phyloP scores from a whole-genome alignment of 2,329 filamentous ascomycete species.

The Stachybotrys echinatus region DNA sequence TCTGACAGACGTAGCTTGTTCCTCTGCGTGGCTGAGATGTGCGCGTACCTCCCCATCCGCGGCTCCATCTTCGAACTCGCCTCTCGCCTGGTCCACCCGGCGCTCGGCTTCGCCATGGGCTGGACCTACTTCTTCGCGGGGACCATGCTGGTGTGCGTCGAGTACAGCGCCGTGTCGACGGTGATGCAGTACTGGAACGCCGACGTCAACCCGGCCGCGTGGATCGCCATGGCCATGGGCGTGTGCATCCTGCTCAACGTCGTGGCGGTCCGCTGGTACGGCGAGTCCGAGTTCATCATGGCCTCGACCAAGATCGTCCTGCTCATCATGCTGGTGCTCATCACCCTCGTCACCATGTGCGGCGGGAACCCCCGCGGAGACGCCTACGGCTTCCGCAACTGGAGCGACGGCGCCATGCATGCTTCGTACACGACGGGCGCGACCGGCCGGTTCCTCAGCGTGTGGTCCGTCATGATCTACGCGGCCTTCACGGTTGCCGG shows the following conservation, averaged over 20 bases:
- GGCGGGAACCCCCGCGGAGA: constrained; percentile 60
- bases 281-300: constrained; percentile 46
- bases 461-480: constrained; percentile 50
- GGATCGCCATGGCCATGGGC: constrained; percentile 41
- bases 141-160: constrained; percentile 38
- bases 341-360: constrained; percentile 64
- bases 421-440: constrained; percentile 35
- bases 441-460: constrained; percentile 59
- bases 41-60: constrained; percentile 48
- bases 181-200: constrained; percentile 39
- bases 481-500: constrained; percentile 65
- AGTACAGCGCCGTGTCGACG: constrained; percentile 38
- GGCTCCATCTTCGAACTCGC: constrained; percentile 51
- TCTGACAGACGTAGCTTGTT: too few species aligned
- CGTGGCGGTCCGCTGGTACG: constrained; percentile 38
- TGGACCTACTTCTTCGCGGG: constrained; percentile 47
- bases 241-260: constrained; percentile 42
- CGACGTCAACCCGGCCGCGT: constrained; percentile 39
- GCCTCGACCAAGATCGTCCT: constrained; percentile 47
- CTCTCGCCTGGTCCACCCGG: constrained; percentile 49
- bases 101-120: constrained; percentile 50
- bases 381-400: constrained; percentile 60
- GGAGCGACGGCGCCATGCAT: constrained; percentile 30
- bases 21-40: constrained; percentile 51
- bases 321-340: constrained; percentile 51